These are phyloP conservation scores for Torrubiella hemipterigena DNA, from an alignment of 2,329 filamentous ascomycete species.

Conservation along the genomic window DNA sequence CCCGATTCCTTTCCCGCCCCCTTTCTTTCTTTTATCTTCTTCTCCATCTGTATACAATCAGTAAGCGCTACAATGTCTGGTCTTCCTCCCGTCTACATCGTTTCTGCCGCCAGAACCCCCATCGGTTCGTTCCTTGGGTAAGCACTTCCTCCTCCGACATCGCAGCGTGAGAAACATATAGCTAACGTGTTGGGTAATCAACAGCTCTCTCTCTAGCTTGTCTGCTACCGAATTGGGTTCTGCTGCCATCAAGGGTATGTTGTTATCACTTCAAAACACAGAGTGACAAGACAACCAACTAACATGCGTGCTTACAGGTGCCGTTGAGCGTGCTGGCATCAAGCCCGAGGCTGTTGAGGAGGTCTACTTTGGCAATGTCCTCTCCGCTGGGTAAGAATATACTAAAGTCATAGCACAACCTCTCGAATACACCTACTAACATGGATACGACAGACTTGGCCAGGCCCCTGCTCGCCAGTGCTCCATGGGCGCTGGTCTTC, in stretches of 20 bases:
- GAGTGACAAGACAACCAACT: conserved; percentile 6
- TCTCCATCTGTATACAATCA: conserved; percentile 5
- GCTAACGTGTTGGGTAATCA: not conserved
- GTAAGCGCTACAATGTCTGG: conserved; percentile 51
- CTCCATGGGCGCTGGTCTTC: conserved; percentile 77
- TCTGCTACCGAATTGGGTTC: conserved; percentile 79
- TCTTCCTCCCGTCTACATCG: conserved; percentile 86
- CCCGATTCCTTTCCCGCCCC: conserved; percentile 7
- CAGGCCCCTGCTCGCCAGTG: conserved; percentile 95
- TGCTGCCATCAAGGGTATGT: conserved; percentile 79
- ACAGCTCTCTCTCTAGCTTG: conserved; percentile 76
- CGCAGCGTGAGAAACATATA: conserved; percentile 2
- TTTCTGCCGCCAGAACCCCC: conserved; percentile 81
- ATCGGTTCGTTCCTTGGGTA: conserved; percentile 92
- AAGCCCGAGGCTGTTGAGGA: conserved; percentile 87
- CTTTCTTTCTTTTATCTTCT: conserved; percentile 6
- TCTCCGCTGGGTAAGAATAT: conserved; percentile 75
- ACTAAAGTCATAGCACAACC: not conserved
- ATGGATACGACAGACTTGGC: conserved; percentile 52
- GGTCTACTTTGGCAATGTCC: conserved; percentile 96
- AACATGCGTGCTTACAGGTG: conserved; percentile 37
- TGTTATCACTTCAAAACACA: conserved; percentile 2
- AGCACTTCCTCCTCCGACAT: conserved; percentile 8
- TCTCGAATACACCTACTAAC: not conserved
- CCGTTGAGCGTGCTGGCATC: conserved; percentile 77